phyloP scores from a whole-genome alignment of 2,329 filamentous ascomycete species.

The Lachnum nothofagi region DNA sequence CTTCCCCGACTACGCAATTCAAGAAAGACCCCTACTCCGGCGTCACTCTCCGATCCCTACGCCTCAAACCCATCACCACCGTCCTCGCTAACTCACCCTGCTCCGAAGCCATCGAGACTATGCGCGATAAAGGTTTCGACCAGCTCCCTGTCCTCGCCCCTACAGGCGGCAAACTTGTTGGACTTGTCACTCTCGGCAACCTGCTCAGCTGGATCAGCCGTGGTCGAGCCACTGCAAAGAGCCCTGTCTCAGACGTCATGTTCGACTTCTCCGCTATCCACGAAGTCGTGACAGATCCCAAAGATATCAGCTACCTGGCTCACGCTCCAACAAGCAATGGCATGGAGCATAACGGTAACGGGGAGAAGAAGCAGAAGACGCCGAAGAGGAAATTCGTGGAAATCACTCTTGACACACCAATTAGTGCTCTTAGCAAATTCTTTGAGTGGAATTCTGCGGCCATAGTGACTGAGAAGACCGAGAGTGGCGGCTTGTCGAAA shows the following conservation, averaged over 20 bases:
- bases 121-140: slow-evolving; percentile 97
- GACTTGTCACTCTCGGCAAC: slow-evolving; percentile 91
- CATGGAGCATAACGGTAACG: slow-evolving; percentile 30
- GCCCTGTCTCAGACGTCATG: slow-evolving; percentile 82
- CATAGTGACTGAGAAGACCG: slow-evolving; percentile 75
- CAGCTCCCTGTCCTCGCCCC: slow-evolving; percentile 84
- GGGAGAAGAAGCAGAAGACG: slow-evolving; percentile 36
- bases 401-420: slow-evolving; percentile 84
- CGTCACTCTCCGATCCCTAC: slow-evolving; percentile 74
- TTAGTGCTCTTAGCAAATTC: slow-evolving; percentile 81
- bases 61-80: slow-evolving; percentile 90
- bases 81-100: slow-evolving; percentile 67
- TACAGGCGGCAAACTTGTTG: slow-evolving; percentile 69
- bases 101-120: slow-evolving; percentile 88
- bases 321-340: slow-evolving; percentile 30
- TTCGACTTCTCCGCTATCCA: slow-evolving; percentile 87
- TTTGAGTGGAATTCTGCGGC: slow-evolving; percentile 98
- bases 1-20: slow-evolving; percentile 30
- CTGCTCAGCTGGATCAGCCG: slow-evolving; percentile 84
- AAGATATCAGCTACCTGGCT: slow-evolving; percentile 48
- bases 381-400: slow-evolving; percentile 75
- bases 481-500: slow-evolving; percentile 52
- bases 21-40: slow-evolving; percentile 64
- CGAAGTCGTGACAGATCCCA: slow-evolving; percentile 85
- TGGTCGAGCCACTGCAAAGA: slow-evolving; percentile 69